Evolutionary conservation across 345 rosid species (phyloP), one percentile per base, ranked within the genome.

Genomic region (Brassica carinata): DNA sequence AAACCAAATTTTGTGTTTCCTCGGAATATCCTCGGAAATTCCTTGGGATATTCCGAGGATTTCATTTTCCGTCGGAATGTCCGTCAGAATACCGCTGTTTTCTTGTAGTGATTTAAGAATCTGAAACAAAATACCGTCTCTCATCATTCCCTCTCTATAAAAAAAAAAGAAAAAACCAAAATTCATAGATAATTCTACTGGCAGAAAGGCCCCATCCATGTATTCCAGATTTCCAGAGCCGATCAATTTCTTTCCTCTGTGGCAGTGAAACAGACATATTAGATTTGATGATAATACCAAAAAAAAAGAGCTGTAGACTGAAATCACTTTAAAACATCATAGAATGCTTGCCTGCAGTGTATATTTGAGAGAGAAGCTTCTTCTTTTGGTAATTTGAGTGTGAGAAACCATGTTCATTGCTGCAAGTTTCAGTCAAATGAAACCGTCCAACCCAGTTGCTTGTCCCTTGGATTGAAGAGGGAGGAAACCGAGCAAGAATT

Each of bases 181-280:
- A 48, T 19, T 61, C 34, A 72, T 1, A 63, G 14, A 43, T 93
- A 79, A 82, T 89, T 84, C 90, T 89, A 31, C 91, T 89, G 0
- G 99, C 96, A 82, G 92, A 93, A 75, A 96, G 98, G 26, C 98
- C 99, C 97, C 99, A 96, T 65, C 99, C 99, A 81, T 96, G 99
- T 84, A 96, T 93, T 62, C 99, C 92, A 30, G 98, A 96, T 84
- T 90, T 83, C 78, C 98, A 97, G 64, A 91, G 94, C 82, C 96
- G 85, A 58, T 87, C 90, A 77, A 85, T 83, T 84, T 93, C 97
- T 55, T 96, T 93, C 84, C 89, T 88, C 99, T 95, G 92, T 70
- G 5, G 9, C 53, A 58, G 30, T 48, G 62, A 74, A 74, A 71
- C 63, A 76, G 5, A 45, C 64, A 64, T 66, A 43, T 23, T 17